Conservation (phyloP, 169 alveolate genomes). For the Cryptosporidium sp. region DNA sequence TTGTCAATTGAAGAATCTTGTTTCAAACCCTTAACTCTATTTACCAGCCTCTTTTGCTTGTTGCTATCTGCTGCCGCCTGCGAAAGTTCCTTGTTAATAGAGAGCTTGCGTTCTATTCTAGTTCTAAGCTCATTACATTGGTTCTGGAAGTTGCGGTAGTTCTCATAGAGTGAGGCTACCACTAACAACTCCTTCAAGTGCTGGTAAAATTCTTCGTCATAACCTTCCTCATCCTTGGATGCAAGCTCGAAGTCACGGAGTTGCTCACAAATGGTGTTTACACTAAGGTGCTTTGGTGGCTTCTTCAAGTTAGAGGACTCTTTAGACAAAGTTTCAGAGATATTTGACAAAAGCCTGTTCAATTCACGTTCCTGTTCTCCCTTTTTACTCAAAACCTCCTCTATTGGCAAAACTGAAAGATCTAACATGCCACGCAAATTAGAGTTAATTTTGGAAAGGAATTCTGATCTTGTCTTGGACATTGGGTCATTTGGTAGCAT, state of each 20-base stretch:
- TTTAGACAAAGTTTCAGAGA: conserved; percentile 13
- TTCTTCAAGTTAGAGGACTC: conserved; percentile 54
- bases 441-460: conserved; percentile 24
- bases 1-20: conserved; percentile 33
- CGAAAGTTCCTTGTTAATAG: conserved; percentile 9
- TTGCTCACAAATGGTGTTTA: conserved; percentile 55
- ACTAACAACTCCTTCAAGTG: conserved; percentile 65
- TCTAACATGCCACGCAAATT: conserved; percentile 14
- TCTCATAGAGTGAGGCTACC: conserved; percentile 50
- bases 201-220: conserved; percentile 58
- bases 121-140: conserved; percentile 51
- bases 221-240: conserved; percentile 34
- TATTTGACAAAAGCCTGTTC: conserved; percentile 28
- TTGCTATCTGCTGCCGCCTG: conserved; percentile 45
- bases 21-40: conserved; percentile 45
- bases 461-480: conserved; percentile 33
- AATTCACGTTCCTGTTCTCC: conserved; percentile 51
- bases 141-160: conserved; percentile 47
- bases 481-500: conserved; percentile 62
- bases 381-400: conserved; percentile 46
- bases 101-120: conserved; percentile 23
- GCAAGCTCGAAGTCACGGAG: conserved; percentile 53
- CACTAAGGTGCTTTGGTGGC: conserved; percentile 50
- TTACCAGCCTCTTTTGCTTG: conserved; percentile 49
- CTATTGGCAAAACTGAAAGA: conserved; percentile 48